Evolutionary conservation across 2,329 filamentous ascomycete species (phyloP).

Genomic region (Trichoderma koningiopsis): DNA sequence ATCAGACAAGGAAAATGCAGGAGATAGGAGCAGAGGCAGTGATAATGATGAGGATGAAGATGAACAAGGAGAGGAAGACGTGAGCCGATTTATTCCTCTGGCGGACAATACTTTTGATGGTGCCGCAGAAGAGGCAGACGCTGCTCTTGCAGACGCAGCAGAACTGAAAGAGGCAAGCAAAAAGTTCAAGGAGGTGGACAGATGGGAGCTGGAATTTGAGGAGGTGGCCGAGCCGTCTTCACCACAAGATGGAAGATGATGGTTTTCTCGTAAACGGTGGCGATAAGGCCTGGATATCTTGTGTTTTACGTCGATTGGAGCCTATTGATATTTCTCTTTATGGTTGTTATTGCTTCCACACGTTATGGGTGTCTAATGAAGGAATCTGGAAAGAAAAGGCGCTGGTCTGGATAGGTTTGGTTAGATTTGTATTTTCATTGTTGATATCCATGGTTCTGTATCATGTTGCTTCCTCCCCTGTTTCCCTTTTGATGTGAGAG

Average conservation of each 20-base stretch:
- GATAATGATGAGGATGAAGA: constrained; percentile 41
- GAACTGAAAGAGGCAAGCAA: constrained; percentile 61
- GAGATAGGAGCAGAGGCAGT: constrained; percentile 40
- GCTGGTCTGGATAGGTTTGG: constrained; percentile 7
- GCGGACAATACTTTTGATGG: constrained; percentile 50
- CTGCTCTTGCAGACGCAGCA: constrained; percentile 50
- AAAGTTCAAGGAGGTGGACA: constrained; percentile 71
- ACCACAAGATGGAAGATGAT: constrained; percentile 52
- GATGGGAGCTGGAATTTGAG: constrained; percentile 69
- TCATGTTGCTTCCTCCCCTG: neutral
- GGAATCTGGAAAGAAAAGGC: neutral
- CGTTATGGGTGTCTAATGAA: neutral
- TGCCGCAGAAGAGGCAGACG: constrained; percentile 38
- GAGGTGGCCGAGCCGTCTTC: constrained; percentile 61
- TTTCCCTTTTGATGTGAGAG: neutral
- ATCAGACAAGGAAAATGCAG: constrained; percentile 63
- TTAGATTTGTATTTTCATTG: constrained; percentile 12
- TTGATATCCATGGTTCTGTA: constrained; percentile 23
- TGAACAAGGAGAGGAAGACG: constrained; percentile 41
- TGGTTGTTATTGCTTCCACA: neutral
- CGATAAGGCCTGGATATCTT: neutral
- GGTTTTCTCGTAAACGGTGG: neutral
- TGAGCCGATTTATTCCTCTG: constrained; percentile 46
- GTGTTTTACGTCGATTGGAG: neutral
- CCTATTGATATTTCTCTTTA: neutral